phyloP scores from a whole-genome alignment of 1,284 basidiomycete species.

The Irpex sp. region DNA sequence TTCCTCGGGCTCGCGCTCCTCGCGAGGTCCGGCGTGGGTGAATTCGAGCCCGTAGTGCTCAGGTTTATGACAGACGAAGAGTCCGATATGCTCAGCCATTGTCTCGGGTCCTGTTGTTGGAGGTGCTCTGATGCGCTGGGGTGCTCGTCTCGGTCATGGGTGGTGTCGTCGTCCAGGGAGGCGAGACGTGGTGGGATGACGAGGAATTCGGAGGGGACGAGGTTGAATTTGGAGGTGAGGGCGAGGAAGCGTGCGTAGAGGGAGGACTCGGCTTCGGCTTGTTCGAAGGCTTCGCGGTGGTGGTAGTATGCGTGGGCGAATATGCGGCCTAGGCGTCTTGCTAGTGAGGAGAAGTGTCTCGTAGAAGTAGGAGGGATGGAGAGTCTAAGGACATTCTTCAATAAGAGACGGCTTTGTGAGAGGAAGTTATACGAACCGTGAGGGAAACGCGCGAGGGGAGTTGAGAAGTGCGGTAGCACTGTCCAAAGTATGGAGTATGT shows the following conservation, averaged over 20 bases:
- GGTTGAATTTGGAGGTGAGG: constrained; percentile 75
- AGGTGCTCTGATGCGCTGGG: neutral
- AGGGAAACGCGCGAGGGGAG: constrained; percentile 88
- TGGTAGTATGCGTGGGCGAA: constrained; percentile 96
- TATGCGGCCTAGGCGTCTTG: constrained; percentile 86
- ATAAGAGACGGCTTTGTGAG: neutral
- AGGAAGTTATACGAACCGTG: constrained; percentile 45
- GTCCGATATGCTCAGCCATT: neutral
- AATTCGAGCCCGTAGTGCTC: constrained; percentile 14
- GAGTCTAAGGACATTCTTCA: constrained; percentile 39
- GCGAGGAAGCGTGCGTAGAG: constrained; percentile 89
- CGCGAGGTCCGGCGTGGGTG: constrained; percentile 20
- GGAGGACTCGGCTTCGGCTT: constrained; percentile 86
- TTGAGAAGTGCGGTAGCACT: constrained; percentile 91
- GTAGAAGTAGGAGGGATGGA: constrained; percentile 77
- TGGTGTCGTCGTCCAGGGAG: constrained; percentile 31
- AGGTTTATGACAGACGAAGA: constrained; percentile 9
- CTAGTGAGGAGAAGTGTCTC: constrained; percentile 84
- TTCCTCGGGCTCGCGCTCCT: constrained; percentile 40
- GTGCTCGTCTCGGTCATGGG: constrained; percentile 29
- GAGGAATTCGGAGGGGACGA: constrained; percentile 78
- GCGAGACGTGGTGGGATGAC: constrained; percentile 57
- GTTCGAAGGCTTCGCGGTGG: constrained; percentile 87
- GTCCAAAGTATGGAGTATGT: constrained; percentile 92
- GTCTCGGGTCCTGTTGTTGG: neutral